These are phyloP conservation scores for Mycena alexandri DNA, from an alignment of 768 basidiomycete genomes.

Conservation along the genomic window DNA sequence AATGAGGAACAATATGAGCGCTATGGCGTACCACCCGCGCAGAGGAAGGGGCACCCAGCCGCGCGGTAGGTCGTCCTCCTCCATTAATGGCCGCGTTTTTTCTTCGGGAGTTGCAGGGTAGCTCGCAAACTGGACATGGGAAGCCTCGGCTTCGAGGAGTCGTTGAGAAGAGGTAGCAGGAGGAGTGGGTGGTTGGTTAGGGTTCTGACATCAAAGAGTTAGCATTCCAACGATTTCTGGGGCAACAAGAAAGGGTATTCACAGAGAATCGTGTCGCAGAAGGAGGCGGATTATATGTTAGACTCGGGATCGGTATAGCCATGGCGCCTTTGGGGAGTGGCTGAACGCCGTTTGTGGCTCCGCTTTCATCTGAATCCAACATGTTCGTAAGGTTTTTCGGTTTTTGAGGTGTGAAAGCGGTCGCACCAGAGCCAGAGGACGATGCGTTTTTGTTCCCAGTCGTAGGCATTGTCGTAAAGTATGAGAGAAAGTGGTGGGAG, in stretches of 20 bases:
- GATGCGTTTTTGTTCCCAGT: neutral
- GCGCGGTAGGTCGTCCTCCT: conserved; percentile 20
- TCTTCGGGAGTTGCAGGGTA: conserved; percentile 31
- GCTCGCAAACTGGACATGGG: conserved; percentile 37
- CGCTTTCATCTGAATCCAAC: conserved; percentile 13
- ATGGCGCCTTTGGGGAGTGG: conserved; percentile 38
- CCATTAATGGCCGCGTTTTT: conserved; percentile 31
- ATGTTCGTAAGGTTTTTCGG: neutral
- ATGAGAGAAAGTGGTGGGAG: neutral
- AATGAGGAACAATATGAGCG: conserved; percentile 54
- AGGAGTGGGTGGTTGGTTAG: conserved; percentile 16
- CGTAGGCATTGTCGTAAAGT: conserved; percentile 11
- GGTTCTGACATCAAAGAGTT: neutral
- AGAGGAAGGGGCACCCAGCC: conserved; percentile 61
- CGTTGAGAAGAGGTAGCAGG: conserved; percentile 36
- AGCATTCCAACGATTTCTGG: neutral
- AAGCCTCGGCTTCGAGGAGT: conserved; percentile 27
- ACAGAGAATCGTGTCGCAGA: conserved; percentile 23
- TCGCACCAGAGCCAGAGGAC: conserved; percentile 14
- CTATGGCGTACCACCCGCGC: conserved; percentile 60
- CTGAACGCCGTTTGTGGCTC: conserved; percentile 12
- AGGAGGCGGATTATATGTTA: conserved; percentile 21
- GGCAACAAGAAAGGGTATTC: neutral
- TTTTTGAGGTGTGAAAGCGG: neutral
- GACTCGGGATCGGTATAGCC: conserved; percentile 17